Conservation (phyloP, 805 yeast species). For the Candida fluviatilis region DNA sequence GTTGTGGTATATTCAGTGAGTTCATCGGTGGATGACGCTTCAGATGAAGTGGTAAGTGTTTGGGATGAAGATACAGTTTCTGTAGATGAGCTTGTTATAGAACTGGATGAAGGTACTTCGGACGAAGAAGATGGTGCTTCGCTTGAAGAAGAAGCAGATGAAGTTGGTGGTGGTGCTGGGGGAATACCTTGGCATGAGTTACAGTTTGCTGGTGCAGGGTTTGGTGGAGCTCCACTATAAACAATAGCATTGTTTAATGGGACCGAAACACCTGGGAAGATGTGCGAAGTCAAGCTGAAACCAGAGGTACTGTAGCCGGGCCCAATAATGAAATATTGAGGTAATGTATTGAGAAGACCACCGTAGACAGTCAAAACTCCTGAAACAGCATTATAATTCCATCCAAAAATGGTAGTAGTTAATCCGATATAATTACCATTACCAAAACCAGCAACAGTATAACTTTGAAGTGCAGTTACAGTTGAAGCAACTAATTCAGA, state of each 20-base stretch:
- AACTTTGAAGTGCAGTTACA: slow-evolving; percentile 14
- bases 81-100: background rate
- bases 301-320: background rate
- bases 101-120: background rate
- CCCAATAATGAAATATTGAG: slow-evolving; percentile 1
- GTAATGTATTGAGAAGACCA: background rate
- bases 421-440: slow-evolving; percentile 24
- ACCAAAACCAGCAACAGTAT: slow-evolving; percentile 24
- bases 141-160: background rate
- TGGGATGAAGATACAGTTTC: background rate
- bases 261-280: slow-evolving; percentile 2
- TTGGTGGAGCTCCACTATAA: slow-evolving; percentile 3
- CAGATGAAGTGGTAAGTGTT: slow-evolving; percentile 7
- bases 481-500: slow-evolving; percentile 14
- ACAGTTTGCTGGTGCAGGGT: slow-evolving; percentile 1
- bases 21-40: slow-evolving; percentile 1
- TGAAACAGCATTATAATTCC: slow-evolving; percentile 1
- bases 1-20: slow-evolving; percentile 7
- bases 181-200: slow-evolving; percentile 1
- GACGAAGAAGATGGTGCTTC: background rate
- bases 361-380: slow-evolving; percentile 3
- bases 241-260: slow-evolving; percentile 1
- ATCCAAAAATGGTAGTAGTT: slow-evolving; percentile 12
- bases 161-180: background rate
- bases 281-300: background rate